These are phyloP conservation scores for Postia placenta DNA, from an alignment of 768 basidiomycete genomes.

Conservation along the genomic window DNA sequence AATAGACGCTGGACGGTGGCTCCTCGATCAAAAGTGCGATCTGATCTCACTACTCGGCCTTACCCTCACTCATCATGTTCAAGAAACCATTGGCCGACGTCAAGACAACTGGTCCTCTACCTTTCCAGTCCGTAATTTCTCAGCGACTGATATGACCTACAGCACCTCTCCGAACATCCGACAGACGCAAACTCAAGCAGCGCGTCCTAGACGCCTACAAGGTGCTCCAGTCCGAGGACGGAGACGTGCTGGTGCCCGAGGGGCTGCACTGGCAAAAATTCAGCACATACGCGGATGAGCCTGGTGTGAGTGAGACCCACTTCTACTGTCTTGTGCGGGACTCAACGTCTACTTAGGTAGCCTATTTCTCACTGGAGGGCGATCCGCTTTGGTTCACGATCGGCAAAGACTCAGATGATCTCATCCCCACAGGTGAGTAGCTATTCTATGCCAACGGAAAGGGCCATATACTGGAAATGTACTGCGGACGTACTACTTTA, in stretches of 20 bases:
- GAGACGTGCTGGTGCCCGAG: conserved; percentile 68
- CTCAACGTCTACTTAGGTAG: conserved; percentile 36
- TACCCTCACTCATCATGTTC: conserved; percentile 58
- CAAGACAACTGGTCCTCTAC: conserved; percentile 59
- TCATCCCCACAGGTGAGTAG: conserved; percentile 59
- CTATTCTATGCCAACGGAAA: background rate
- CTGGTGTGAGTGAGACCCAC: conserved; percentile 43
- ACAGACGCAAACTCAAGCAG: conserved; percentile 65
- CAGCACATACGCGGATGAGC: conserved; percentile 55
- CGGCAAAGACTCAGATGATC: conserved; percentile 59
- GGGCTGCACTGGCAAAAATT: conserved; percentile 67
- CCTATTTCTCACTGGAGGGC: conserved; percentile 57
- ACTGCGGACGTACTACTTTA: too few relatives aligned
- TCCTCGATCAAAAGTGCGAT: too few relatives aligned
- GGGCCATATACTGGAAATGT: too few relatives aligned
- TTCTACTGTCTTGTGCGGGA: background rate
- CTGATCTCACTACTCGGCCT: too few relatives aligned
- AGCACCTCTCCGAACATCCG: conserved; percentile 68
- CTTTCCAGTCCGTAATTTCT: background rate
- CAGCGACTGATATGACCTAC: background rate
- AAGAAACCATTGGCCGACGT: conserved; percentile 65
- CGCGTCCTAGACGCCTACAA: conserved; percentile 44
- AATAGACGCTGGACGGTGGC: too few relatives aligned
- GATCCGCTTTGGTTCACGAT: conserved; percentile 77
- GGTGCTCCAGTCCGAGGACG: conserved; percentile 45